Evolutionary conservation across 306 rosid genomes (phyloP).

Genomic region (Ormosia emarginata): DNA sequence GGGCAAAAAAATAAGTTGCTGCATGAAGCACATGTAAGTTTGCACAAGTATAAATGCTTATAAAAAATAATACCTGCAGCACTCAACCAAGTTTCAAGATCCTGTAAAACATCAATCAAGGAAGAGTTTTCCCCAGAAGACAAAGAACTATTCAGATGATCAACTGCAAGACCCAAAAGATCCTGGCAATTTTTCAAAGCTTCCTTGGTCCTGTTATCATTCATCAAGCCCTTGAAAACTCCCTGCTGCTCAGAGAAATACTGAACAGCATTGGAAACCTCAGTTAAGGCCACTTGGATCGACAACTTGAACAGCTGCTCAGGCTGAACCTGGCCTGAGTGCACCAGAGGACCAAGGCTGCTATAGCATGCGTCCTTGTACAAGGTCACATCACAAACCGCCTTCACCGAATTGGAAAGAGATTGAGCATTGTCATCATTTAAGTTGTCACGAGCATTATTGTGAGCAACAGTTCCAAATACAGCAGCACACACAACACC

Average conservation of each 20-base stretch:
- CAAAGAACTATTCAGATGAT: conserved; percentile 53
- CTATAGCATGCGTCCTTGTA: conserved; percentile 53
- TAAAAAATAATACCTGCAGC: conserved; percentile 46
- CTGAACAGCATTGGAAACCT: conserved; percentile 33
- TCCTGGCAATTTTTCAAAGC: conserved; percentile 56
- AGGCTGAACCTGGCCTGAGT: conserved; percentile 42
- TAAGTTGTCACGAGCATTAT: conserved; percentile 1
- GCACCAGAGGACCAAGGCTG: conserved; percentile 33
- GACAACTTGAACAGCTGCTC: conserved; percentile 48
- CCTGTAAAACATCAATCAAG: conserved; percentile 42
- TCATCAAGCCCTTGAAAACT: conserved; percentile 8
- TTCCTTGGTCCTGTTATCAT: conserved; percentile 2
- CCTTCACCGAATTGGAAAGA: conserved; percentile 47
- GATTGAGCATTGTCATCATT: not conserved
- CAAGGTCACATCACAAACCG: conserved; percentile 68
- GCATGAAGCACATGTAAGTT: not conserved
- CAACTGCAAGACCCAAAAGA: conserved; percentile 55
- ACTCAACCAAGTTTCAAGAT: conserved; percentile 74
- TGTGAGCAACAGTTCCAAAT: conserved; percentile 25
- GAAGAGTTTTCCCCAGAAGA: conserved; percentile 29
- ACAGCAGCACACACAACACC: conserved; percentile 46
- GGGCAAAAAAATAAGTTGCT: not conserved
- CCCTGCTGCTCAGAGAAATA: conserved; percentile 32
- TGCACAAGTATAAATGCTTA: not conserved
- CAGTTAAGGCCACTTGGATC: conserved; percentile 41